Percentiles rank a stretch among this genome's conserved stretches.
Evolutionary conservation across 164 flowering plant genomes (phyloP).

Genomic region (Sextonia rubra): DNA sequence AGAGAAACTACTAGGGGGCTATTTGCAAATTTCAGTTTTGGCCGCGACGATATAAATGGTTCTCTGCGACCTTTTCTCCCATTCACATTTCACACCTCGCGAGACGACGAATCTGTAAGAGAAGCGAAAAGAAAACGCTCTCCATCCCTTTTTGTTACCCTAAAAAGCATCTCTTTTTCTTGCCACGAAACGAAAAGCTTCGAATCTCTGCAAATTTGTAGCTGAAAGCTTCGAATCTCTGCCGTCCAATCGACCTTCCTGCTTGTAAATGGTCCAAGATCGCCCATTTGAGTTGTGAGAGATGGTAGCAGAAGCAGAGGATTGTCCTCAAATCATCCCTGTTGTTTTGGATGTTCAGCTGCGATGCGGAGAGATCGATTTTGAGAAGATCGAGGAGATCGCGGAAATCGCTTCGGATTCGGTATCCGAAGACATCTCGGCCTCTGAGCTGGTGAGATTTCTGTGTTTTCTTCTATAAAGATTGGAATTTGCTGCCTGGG

Average conservation of each 20-base stretch:
- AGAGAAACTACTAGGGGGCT: too few species aligned
- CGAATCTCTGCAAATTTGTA: background rate
- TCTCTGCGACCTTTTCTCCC: too few species aligned
- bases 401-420: conserved; percentile 7
- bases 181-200: background rate
- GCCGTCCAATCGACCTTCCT: conserved; percentile 22
- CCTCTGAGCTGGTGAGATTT: conserved; percentile 9
- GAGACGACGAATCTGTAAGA: background rate
- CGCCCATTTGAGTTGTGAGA: background rate
- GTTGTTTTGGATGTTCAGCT: conserved; percentile 19
- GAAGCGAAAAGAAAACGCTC: background rate
- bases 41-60: too few species aligned
- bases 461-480: background rate
- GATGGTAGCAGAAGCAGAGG: conserved; percentile 14
- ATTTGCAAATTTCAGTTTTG: too few species aligned
- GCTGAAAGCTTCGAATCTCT: background rate
- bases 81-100: background rate
- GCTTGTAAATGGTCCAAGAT: conserved; percentile 10
- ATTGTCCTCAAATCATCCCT: conserved; percentile 10
- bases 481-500: too few species aligned
- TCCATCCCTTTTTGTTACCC: too few species aligned
- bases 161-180: background rate
- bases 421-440: conserved; percentile 3
- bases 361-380: conserved; percentile 1
- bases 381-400: conserved; percentile 16